Conservation (phyloP, 2,329 filamentous ascomycete genomes). For the Pseudonectria foliicola region DNA sequence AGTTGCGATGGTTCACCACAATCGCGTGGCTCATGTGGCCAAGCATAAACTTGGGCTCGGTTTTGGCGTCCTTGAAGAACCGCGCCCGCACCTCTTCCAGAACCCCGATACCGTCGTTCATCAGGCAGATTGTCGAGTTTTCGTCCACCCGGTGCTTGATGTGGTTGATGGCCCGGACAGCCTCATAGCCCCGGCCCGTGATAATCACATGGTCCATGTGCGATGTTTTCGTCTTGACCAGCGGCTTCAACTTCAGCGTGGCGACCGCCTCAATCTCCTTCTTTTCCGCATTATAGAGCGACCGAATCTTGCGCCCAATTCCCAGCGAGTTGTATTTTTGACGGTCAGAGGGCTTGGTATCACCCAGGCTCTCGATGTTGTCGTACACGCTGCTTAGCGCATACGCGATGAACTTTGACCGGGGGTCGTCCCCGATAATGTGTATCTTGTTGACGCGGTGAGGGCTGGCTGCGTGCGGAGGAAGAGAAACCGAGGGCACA, state of each 20-base stretch:
- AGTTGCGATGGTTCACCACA: slow-evolving; percentile 31
- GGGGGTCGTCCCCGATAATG: slow-evolving; percentile 34
- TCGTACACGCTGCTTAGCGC: slow-evolving; percentile 35
- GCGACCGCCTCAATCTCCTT: too few species aligned
- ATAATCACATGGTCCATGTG: slow-evolving; percentile 67
- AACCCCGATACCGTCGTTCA: slow-evolving; percentile 78
- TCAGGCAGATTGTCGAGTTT: slow-evolving; percentile 64
- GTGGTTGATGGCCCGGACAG: slow-evolving; percentile 46
- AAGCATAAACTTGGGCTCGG: slow-evolving; percentile 68
- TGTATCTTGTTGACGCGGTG: slow-evolving; percentile 32
- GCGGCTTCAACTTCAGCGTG: too few species aligned
- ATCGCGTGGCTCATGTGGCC: slow-evolving; percentile 52
- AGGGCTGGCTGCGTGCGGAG: slow-evolving; percentile 24
- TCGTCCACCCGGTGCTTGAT: slow-evolving; percentile 61
- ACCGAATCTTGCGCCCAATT: slow-evolving; percentile 3
- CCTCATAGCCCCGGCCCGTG: slow-evolving; percentile 49
- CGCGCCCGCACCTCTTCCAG: slow-evolving; percentile 68
- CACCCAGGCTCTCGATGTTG: slow-evolving; percentile 23
- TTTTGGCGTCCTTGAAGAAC: slow-evolving; percentile 59
- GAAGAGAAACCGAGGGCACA: slow-evolving; percentile 30
- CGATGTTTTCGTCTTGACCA: slow-evolving; percentile 32
- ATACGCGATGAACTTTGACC: slow-evolving; percentile 35
- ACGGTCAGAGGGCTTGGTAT: too few species aligned
- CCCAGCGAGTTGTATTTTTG: slow-evolving; percentile 27
- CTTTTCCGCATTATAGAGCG: slow-evolving; percentile 5